A percentile compares a stretch with the other conserved stretches of the same genome.
Evolutionary conservation across 163 green algal genomes (phyloP).

Genomic region (Prototheca cutis): DNA sequence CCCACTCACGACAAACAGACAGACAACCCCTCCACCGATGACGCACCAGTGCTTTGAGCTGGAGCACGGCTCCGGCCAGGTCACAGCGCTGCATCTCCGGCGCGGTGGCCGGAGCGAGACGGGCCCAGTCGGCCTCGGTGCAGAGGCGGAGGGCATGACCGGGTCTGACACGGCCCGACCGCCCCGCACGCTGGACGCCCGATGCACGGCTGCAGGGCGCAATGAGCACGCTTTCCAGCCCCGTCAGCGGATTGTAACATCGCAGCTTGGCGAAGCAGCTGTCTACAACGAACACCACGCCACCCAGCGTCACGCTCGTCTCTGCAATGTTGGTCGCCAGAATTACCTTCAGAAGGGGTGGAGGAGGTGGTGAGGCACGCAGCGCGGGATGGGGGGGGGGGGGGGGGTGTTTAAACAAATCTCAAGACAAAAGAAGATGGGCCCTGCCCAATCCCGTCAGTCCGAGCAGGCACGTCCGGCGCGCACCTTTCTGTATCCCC

Average conservation of each 20-base stretch:
- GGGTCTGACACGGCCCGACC: constrained; percentile 69
- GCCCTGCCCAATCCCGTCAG: too few species aligned
- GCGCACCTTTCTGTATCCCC: constrained; percentile 62
- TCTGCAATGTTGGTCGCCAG: constrained; percentile 91
- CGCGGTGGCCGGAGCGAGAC: constrained; percentile 31
- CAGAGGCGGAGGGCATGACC: constrained; percentile 75
- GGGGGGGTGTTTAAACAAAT: too few species aligned
- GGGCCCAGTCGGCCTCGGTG: constrained; percentile 52
- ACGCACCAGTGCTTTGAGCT: constrained; percentile 54
- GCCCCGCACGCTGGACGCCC: constrained; percentile 69
- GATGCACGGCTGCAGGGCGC: constrained; percentile 59
- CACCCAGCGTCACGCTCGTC: constrained; percentile 81
- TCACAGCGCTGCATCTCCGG: constrained; percentile 89
- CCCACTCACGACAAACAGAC: constrained; percentile 30
- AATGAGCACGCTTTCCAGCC: constrained; percentile 85
- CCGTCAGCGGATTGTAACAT: constrained; percentile 76
- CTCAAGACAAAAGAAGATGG: constrained; percentile 41
- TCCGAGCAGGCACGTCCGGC: too few species aligned
- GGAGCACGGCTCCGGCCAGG: constrained; percentile 63
- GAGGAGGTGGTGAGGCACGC: background rate
- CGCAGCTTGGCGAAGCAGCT: constrained; percentile 82
- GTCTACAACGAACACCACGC: constrained; percentile 82
- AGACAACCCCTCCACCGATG: constrained; percentile 45
- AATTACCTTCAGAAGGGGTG: constrained; percentile 45
- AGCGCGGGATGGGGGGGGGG: too few species aligned